Percentiles rank a stretch among this genome's conserved stretches.
Conservation (phyloP, 495 filamentous ascomycete genomes). For the Hyaloscypha variabilis region DNA sequence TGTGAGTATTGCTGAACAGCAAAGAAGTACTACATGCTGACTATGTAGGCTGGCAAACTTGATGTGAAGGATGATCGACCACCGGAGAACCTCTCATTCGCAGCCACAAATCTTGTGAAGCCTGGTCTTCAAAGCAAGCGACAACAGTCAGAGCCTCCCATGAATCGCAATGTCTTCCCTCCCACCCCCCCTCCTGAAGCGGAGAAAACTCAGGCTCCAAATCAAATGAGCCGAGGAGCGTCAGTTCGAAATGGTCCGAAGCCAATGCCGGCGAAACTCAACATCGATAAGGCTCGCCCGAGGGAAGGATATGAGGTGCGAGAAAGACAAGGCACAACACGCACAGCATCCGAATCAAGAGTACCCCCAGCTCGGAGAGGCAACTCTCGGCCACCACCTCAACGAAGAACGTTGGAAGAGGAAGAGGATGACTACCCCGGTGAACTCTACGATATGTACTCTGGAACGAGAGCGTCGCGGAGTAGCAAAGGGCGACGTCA, state of each 20-base stretch:
- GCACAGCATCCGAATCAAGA: constrained; percentile 40
- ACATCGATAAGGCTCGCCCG: constrained; percentile 51
- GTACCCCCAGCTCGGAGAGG: constrained; percentile 31
- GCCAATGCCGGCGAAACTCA: constrained; percentile 54
- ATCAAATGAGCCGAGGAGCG: constrained; percentile 48
- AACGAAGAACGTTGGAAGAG: constrained; percentile 38
- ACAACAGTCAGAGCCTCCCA: constrained; percentile 84
- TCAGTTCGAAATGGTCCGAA: constrained; percentile 58
- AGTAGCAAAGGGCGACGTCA: constrained; percentile 39
- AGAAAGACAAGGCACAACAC: constrained; percentile 32
- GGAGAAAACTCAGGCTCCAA: constrained; percentile 41
- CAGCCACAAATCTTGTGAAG: constrained; percentile 87
- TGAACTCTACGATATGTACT: constrained; percentile 73
- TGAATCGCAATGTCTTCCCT: constrained; percentile 87
- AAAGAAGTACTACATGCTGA: neutral
- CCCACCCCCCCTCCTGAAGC: constrained; percentile 96
- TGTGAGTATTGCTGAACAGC: constrained; percentile 34
- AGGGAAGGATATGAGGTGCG: constrained; percentile 49
- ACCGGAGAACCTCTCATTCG: constrained; percentile 81
- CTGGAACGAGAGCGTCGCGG: constrained; percentile 39
- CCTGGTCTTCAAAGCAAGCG: constrained; percentile 75
- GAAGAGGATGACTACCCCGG: constrained; percentile 66
- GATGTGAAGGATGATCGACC: constrained; percentile 69
- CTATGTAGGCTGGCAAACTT: constrained; percentile 29
- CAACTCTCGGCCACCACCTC: constrained; percentile 14